Evolutionary conservation across 768 basidiomycete genomes (phyloP), one percentile per base, ranked within the genome.

Genomic region (Tylopilus subfusipes): DNA sequence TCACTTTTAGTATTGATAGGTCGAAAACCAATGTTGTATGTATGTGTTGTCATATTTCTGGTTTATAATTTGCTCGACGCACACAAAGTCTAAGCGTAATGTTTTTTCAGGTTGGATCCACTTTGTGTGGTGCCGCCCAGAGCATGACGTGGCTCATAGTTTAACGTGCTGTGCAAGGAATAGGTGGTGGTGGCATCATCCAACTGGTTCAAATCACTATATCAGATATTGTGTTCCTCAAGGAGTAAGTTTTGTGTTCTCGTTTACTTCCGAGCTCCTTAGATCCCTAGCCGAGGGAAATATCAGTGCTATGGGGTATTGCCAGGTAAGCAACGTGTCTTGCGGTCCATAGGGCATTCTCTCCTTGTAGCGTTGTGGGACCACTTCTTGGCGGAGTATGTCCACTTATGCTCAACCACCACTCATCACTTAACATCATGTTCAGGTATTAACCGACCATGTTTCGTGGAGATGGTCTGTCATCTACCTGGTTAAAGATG

Each of bases 221-320:
- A 33, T 64, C 72, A 18, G 78, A 80, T 53, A 76, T 80, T 34
- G 64, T 73, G 11, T 49, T 65, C 14, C 57, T 73, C 27, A 49
- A 62, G 38, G 69, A 73, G 72, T 74, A 43, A 59, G 68, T 58
- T 16, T 12, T 14, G 4, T 19, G 3, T 6, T 18, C 50, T 30
- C n/a, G 12, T 9, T 21, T 34, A 36, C 18, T 10, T 42, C n/a
- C 8, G 38, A 13, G 16, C 38, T 19, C 14, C 46, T 54, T 19
- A 40, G 21, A 22, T 42, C n/a, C 2, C 19, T 39, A 70, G 74
- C 25, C 72, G 76, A 46, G 76, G 76, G 2, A 73, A 71, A 46
- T 77, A 72, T 75, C 22, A 66, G 77, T 25, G 71, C 73, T 0
- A 68, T 78, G 74, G 73, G 79, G 78, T 0, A 62, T 72, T 33